Evolutionary conservation across 176 grass and related monocot genomes (phyloP), one percentile per base, ranked within the genome.

Genomic region (Rhynchospora pubera): DNA sequence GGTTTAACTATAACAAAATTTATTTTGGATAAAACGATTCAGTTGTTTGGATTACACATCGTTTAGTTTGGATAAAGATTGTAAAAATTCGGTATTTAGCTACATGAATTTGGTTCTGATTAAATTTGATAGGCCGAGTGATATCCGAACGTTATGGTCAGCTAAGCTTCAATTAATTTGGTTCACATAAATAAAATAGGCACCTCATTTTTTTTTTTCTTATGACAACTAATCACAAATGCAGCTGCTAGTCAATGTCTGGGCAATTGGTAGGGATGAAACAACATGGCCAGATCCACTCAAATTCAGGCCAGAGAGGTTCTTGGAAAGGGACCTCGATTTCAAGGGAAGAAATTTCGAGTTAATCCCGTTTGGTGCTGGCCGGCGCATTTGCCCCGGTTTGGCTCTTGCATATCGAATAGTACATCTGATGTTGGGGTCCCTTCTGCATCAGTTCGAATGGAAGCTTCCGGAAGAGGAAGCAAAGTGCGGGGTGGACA

Each of bases 261-360:
- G 86, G 89, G 89, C 71, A 1, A 85, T 88, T 5, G 50, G 89
- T 44, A 56, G 86, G 26, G 73, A 88, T 2, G 47, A 19, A 22
- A 8, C n/a, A 6, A 57, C 82, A 1, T 91, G 86, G 89, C n/a
- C 53, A 8, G 39, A 86, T 16, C 77, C 87, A 0, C 47, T 60
- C 6, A 73, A 51, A 55, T 91, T 91, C 83, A 62, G 47, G 5
- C 90, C 86, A 1, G 90, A 91, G 19, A 84, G 89, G 50, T 91
- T 91, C 59, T 22, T 88, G 64, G 34, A 84, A 1, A 77, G 5
- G 2, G 66, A 81, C 0, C n/a, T 82, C 0, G 53, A 79, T 47
- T 89, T 89, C 13, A 44, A 18, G 0, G 82, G 81, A 0, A 46
- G 14, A 12, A 39, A 89, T 26, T 84, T 64, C 2, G 84, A 82